Percentiles rank a stretch among this genome's conserved stretches.
Evolutionary conservation across 1,284 basidiomycete genomes (phyloP).

Genomic region (Ganoderma lucidum): DNA sequence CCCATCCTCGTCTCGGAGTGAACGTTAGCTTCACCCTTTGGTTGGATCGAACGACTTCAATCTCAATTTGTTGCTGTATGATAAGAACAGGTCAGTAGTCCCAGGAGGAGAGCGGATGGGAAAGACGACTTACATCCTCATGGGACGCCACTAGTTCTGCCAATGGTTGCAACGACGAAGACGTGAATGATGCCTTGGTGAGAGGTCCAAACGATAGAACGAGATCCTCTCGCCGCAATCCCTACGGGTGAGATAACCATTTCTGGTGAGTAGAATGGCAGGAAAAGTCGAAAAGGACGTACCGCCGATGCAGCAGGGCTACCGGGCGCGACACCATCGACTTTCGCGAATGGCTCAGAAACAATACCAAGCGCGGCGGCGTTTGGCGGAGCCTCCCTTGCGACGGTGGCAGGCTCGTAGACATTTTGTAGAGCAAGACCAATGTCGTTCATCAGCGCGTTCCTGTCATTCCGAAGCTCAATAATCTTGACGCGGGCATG

Average conservation of each 20-base stretch:
- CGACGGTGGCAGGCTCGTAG: slow-evolving; percentile 56
- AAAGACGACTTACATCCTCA: slow-evolving; percentile 69
- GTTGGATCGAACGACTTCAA: slow-evolving; percentile 51
- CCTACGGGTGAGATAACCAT: slow-evolving; percentile 51
- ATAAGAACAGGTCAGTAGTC: neutral
- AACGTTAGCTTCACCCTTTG: slow-evolving; percentile 52
- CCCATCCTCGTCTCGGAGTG: slow-evolving; percentile 70
- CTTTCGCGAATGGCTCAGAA: slow-evolving; percentile 72
- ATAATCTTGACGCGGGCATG: slow-evolving; percentile 77
- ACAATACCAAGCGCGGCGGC: slow-evolving; percentile 6
- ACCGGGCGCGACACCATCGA: slow-evolving; percentile 77
- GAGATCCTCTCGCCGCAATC: slow-evolving; percentile 74
- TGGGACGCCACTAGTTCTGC: slow-evolving; percentile 73
- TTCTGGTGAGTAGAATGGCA: neutral
- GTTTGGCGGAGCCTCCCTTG: slow-evolving; percentile 21
- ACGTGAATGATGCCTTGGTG: slow-evolving; percentile 57
- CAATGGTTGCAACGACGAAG: slow-evolving; percentile 69
- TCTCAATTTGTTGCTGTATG: slow-evolving; percentile 54
- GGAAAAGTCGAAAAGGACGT: slow-evolving; percentile 40
- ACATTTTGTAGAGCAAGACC: slow-evolving; percentile 72
- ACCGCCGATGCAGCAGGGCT: slow-evolving; percentile 86
- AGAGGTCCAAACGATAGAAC: slow-evolving; percentile 78
- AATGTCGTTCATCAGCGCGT: slow-evolving; percentile 70
- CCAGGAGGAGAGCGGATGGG: neutral
- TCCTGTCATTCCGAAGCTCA: slow-evolving; percentile 82